These are phyloP conservation scores for Penicillium ochrochloron DNA, from an alignment of 495 filamentous ascomycete genomes.

Conservation along the genomic window DNA sequence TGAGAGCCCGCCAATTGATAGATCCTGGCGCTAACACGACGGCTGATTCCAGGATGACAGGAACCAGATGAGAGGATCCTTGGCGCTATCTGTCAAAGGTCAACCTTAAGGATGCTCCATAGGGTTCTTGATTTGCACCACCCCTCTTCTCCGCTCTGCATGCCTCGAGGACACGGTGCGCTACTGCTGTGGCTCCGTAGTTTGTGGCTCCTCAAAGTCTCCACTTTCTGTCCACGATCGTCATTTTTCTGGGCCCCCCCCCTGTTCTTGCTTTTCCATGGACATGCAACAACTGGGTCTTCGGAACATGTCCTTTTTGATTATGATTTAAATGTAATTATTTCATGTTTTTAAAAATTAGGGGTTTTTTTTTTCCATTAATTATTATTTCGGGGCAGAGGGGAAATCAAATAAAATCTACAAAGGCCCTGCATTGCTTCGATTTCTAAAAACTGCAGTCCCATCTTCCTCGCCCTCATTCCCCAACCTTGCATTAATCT, in stretches of 20 bases:
- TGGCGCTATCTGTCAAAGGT: slow-evolving; percentile 44
- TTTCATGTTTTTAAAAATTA: neutral
- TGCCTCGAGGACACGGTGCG: slow-evolving; percentile 29
- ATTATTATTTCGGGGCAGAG: neutral
- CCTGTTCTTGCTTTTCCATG: slow-evolving; percentile 42
- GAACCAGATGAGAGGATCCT: slow-evolving; percentile 31
- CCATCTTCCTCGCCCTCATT: slow-evolving; percentile 26
- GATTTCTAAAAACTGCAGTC: slow-evolving; percentile 22
- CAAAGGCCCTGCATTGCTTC: slow-evolving; percentile 34
- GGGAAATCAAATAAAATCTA: slow-evolving; percentile 30
- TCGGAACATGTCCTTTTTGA: slow-evolving; percentile 24
- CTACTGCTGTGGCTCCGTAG: slow-evolving; percentile 29
- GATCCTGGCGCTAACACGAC: slow-evolving; percentile 27
- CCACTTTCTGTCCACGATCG: slow-evolving; percentile 47
- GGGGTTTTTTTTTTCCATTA: neutral
- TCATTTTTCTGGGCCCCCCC: slow-evolving; percentile 46
- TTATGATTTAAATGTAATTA: slow-evolving; percentile 20
- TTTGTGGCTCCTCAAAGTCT: slow-evolving; percentile 39
- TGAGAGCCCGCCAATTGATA: slow-evolving; percentile 32
- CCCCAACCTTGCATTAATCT: slow-evolving; percentile 41
- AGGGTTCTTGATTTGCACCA: slow-evolving; percentile 26
- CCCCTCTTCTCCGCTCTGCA: slow-evolving; percentile 33
- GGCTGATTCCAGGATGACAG: slow-evolving; percentile 34
- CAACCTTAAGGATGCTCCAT: slow-evolving; percentile 39
- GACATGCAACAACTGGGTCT: slow-evolving; percentile 35